Conservation (phyloP, 192 early-diverging fungal species). For the Umbelopsis sp. region DNA sequence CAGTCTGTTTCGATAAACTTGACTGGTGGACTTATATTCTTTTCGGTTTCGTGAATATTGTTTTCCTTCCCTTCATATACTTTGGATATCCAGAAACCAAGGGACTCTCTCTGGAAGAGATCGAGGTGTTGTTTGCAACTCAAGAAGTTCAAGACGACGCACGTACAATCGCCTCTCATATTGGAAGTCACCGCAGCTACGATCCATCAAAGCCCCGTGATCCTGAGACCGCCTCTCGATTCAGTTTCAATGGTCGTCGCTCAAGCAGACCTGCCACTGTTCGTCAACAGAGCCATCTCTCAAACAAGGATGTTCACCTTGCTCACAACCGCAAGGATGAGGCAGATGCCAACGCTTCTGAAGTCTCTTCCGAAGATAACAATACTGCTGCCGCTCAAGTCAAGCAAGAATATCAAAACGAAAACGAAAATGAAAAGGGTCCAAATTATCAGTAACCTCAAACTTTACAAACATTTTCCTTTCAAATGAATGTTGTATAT, state of each 20-base stretch:
- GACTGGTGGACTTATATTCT: constrained; percentile 60
- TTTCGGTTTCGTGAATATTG: constrained; percentile 59
- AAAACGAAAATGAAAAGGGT: constrained; percentile 21
- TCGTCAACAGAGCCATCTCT: constrained; percentile 27
- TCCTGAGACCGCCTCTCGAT: constrained; percentile 24
- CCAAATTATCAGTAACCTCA: constrained; percentile 31
- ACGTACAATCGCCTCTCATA: constrained; percentile 27
- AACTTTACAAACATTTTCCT: not conserved
- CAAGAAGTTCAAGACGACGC: constrained; percentile 34
- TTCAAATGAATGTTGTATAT: constrained; percentile 6
- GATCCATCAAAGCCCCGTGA: constrained; percentile 28
- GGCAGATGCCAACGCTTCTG: constrained; percentile 17
- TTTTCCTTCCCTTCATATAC: constrained; percentile 54
- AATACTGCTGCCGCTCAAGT: constrained; percentile 29
- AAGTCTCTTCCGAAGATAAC: constrained; percentile 14
- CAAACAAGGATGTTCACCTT: constrained; percentile 18
- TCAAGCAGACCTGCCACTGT: constrained; percentile 24
- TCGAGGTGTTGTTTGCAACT: constrained; percentile 43
- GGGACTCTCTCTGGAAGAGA: constrained; percentile 70
- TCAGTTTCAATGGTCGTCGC: constrained; percentile 26
- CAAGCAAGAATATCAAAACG: constrained; percentile 22
- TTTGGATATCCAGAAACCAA: constrained; percentile 84
- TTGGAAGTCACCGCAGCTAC: constrained; percentile 29
- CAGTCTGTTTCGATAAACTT: constrained; percentile 62
- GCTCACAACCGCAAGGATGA: constrained; percentile 21